Base-by-base conservation (phyloP, 208 protist species). In the Sergeia podlipaevii region DNA sequence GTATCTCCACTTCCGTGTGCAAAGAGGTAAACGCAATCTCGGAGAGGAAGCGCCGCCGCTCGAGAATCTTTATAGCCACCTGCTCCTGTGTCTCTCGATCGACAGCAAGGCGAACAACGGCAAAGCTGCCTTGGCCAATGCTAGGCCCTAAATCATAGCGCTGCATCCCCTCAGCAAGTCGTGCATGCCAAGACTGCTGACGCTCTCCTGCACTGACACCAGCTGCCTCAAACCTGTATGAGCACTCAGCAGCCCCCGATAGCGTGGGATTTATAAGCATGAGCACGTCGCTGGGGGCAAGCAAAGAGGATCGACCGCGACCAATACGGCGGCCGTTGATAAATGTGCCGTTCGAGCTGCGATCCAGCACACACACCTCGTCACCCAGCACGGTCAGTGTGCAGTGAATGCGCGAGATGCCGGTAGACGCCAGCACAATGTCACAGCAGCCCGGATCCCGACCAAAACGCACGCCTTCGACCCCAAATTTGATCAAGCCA, bases 1-100 rank as follows among this genome's bases (percentile, higher is more conserved):
- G 69, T 39, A 93, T 81, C 50, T 79, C 56, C 6, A 86, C 77
- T 45, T 96, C 89, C 3, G 45, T 49, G 51, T 70, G 74, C 39
- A 91, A 62, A 11, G 70, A 71, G n/a, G 56, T 52, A n/a, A 69
- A 53, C 0, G 69, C 61, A 13, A 64, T 50, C 24, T 80, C 70
- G n/a, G 59, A 50, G 42, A 33, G 60, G 20, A 77, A 51, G 8
- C 60, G 61, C 29, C 43, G 45, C 56, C 80, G 79, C 34, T 90
- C 82, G n/a, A 89, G 59, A 24, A 89, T 67, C 70, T 93, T 93
- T n/a, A 91, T 56, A 20, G 82, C 86, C 0, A 81, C 77, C 15
- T 60, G 37, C 4, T 46, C 42, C 10, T 59, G 72, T 4, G 60
- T 80, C 23, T 61, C 51, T 7, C 54, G 52, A 44, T 82, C 30